These are phyloP conservation scores for Phytophthora crassamura DNA, from an alignment of 352 stramenopile genomes.

Conservation along the genomic window DNA sequence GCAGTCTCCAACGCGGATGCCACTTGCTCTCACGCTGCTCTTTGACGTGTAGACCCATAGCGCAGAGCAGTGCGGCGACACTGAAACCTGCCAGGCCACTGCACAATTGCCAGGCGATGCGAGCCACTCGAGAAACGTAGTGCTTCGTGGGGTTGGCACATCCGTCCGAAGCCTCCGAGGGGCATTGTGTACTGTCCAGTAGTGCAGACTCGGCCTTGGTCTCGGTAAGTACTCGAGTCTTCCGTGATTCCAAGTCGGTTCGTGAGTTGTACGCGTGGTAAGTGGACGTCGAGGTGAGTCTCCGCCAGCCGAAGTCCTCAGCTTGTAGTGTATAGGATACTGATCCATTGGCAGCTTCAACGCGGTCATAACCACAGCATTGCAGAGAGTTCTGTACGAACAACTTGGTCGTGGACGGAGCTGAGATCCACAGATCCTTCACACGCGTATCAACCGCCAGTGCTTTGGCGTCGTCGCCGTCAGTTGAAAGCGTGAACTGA, in stretches of 20 bases:
- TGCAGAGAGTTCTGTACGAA: conserved; percentile 59
- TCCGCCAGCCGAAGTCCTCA: conserved; percentile 41
- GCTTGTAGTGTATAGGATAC: conserved; percentile 43
- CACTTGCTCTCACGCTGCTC: conserved; percentile 15
- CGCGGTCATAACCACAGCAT: conserved; percentile 55
- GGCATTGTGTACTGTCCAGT: conserved; percentile 11
- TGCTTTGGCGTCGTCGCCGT: background rate
- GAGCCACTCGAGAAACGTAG: conserved; percentile 38
- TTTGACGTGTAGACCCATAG: conserved; percentile 11
- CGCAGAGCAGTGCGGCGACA: conserved; percentile 25
- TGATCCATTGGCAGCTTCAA: conserved; percentile 39
- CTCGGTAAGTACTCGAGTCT: conserved; percentile 22
- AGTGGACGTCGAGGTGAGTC: conserved; percentile 27
- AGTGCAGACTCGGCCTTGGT: conserved; percentile 14
- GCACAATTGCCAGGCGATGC: conserved; percentile 32
- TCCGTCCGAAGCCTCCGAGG: conserved; percentile 12
- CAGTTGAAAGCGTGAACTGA: conserved; percentile 2
- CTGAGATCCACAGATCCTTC: conserved; percentile 39
- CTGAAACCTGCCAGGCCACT: conserved; percentile 17
- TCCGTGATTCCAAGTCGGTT: background rate
- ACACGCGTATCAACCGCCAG: conserved; percentile 24
- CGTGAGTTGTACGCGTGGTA: conserved; percentile 26
- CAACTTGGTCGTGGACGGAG: conserved; percentile 41
- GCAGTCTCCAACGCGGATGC: conserved; percentile 27
- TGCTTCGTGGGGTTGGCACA: conserved; percentile 44